Conservation (phyloP, 2,329 filamentous ascomycete species). For the Colletotrichum sp. region DNA sequence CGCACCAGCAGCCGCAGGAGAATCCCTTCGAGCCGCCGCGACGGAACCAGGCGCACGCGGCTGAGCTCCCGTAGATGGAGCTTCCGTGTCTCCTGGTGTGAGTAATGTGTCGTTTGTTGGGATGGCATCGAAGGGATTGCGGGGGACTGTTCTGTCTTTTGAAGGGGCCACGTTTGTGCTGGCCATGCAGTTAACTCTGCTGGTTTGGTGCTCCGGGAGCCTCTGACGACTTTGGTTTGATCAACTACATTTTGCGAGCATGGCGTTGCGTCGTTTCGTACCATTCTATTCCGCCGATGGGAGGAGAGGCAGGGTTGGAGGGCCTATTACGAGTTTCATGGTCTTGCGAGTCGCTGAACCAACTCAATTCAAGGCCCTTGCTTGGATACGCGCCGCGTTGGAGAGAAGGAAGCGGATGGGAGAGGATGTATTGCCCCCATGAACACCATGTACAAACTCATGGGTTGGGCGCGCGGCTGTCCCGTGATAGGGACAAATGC, state of each 20-base stretch:
- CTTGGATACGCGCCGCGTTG: background rate
- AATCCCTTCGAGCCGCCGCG: slow-evolving; percentile 15
- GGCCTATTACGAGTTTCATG: background rate
- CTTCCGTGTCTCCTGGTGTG: accelerated
- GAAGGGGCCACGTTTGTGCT: background rate
- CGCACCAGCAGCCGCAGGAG: background rate
- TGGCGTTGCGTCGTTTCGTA: slow-evolving; percentile 11
- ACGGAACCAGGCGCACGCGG: background rate
- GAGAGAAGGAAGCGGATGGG: background rate
- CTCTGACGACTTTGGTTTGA: background rate
- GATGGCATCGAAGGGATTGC: background rate
- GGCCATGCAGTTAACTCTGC: background rate
- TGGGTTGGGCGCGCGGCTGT: background rate
- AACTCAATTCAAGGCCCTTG: background rate
- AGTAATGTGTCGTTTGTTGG: background rate
- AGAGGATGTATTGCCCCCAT: background rate
- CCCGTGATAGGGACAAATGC: background rate
- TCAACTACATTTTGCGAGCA: slow-evolving; percentile 7
- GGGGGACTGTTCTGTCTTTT: background rate
- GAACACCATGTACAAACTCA: background rate
- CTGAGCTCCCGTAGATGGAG: background rate
- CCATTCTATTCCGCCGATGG: background rate
- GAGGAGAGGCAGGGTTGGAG: background rate
- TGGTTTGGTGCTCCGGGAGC: background rate
- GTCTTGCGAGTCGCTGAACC: background rate